A percentile compares a stretch with the other conserved stretches of the same genome.
Conservation (phyloP, 805 yeast species). For the Osmozyma mogii region DNA sequence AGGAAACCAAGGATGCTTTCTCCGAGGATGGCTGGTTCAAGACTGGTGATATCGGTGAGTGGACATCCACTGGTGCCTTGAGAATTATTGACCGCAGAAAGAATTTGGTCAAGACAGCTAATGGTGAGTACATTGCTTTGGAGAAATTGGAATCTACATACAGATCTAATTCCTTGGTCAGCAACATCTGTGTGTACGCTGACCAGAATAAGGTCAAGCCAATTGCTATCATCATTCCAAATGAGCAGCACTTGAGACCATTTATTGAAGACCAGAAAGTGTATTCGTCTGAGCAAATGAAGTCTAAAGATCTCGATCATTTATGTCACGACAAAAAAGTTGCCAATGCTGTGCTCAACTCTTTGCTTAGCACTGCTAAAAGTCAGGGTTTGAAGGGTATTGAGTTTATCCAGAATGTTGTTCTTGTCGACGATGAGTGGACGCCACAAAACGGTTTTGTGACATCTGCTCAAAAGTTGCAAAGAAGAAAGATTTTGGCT, state of each 20-base stretch:
- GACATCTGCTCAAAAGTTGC: conserved; percentile 93
- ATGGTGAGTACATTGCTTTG: conserved; percentile 96
- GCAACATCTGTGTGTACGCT: conserved; percentile 88
- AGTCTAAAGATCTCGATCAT: conserved; percentile 38
- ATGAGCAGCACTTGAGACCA: conserved; percentile 54
- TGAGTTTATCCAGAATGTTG: conserved; percentile 74
- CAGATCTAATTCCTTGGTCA: conserved; percentile 70
- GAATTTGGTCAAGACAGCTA: conserved; percentile 89
- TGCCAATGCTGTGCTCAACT: conserved; percentile 43
- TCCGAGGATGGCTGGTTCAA: conserved; percentile 89
- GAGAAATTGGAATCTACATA: conserved; percentile 90
- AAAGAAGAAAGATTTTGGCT: conserved; percentile 79
- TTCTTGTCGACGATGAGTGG: conserved; percentile 86
- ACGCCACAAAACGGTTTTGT: conserved; percentile 93
- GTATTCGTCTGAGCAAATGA: conserved; percentile 40
- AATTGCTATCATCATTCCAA: conserved; percentile 81
- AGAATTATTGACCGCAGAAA: conserved; percentile 88
- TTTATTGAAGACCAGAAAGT: conserved; percentile 43
- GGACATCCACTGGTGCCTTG: conserved; percentile 75
- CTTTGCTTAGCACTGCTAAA: conserved; percentile 68
- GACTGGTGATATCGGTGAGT: conserved; percentile 96
- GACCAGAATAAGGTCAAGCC: conserved; percentile 86
- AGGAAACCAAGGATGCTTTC: conserved; percentile 72
- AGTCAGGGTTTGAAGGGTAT: conserved; percentile 76
- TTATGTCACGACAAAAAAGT: conserved; percentile 53